Evolutionary conservation across 306 rosid species (phyloP).

Genomic region (Castanospermum australe): DNA sequence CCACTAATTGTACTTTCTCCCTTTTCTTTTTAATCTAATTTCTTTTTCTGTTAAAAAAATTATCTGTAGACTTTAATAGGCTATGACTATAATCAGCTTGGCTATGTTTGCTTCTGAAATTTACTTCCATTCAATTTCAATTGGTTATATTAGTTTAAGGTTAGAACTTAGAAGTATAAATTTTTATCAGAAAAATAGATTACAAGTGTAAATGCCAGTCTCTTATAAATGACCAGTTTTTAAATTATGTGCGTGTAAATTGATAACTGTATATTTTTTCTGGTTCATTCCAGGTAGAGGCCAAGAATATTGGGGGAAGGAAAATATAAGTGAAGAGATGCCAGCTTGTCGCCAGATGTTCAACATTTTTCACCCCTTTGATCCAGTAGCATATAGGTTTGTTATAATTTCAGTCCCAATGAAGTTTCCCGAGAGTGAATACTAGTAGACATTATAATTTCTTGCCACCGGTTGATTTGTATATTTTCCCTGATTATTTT

Average conservation of each 20-base stretch:
- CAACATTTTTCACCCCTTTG: constrained; percentile 97
- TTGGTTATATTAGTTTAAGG: neutral
- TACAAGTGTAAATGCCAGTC: neutral
- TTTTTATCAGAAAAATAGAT: neutral
- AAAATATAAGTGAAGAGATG: constrained; percentile 83
- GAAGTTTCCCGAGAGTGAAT: neutral
- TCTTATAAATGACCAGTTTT: constrained; percentile 3
- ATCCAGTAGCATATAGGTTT: constrained; percentile 98
- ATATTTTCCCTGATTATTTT: neutral
- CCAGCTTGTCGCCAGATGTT: constrained; percentile 93
- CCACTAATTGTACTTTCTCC: neutral
- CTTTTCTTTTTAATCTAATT: neutral
- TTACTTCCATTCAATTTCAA: neutral
- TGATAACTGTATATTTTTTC: constrained; percentile 1
- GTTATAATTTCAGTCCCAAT: constrained; percentile 21
- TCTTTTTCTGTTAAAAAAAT: neutral
- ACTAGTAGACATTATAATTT: neutral
- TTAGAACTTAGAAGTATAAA: neutral
- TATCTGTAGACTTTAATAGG: neutral
- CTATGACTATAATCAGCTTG: neutral
- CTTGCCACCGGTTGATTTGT: neutral
- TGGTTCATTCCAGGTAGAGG: constrained; percentile 69
- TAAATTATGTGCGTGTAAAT: constrained; percentile 1
- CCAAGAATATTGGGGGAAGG: constrained; percentile 86
- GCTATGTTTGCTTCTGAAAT: neutral